Evolutionary conservation across 2,329 filamentous ascomycete genomes (phyloP).

Genomic region (Fusarium begoniae): DNA sequence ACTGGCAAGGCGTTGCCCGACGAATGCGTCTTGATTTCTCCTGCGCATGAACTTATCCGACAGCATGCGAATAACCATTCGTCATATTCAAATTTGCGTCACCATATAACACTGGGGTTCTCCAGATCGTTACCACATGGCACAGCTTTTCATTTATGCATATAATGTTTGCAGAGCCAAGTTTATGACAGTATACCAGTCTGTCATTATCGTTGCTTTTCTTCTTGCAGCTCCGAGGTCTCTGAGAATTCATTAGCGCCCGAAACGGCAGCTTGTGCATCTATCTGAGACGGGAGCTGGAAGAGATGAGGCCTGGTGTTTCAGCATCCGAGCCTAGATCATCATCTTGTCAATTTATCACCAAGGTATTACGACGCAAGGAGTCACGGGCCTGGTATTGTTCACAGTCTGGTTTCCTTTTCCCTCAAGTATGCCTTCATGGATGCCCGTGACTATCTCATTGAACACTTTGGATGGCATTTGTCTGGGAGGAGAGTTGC

Average conservation of each 20-base stretch:
- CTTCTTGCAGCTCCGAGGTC: not conserved
- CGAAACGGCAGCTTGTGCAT: not conserved
- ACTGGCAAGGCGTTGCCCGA: constrained; percentile 68
- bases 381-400: not conserved
- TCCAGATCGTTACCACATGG: not conserved
- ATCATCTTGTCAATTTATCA: not conserved
- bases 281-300: not conserved
- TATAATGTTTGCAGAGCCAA: constrained; percentile 8
- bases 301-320: not conserved
- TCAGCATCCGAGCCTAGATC: not conserved
- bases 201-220: constrained; percentile 15
- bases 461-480: constrained; percentile 5
- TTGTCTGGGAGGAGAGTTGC: constrained; percentile 1
- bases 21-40: constrained; percentile 65
- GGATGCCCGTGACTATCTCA: not conserved
- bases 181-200: constrained; percentile 21
- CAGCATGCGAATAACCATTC: not conserved
- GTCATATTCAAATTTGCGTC: constrained; percentile 3
- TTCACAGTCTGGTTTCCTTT: not conserved
- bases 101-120: not conserved
- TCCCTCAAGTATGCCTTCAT: not conserved
- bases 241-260: not conserved
- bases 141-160: not conserved
- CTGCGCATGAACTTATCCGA: constrained; percentile 51
- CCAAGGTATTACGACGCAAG: not conserved